Evolutionary conservation across 2,329 filamentous ascomycete genomes (phyloP).

Genomic region (Verticillium isaacii): DNA sequence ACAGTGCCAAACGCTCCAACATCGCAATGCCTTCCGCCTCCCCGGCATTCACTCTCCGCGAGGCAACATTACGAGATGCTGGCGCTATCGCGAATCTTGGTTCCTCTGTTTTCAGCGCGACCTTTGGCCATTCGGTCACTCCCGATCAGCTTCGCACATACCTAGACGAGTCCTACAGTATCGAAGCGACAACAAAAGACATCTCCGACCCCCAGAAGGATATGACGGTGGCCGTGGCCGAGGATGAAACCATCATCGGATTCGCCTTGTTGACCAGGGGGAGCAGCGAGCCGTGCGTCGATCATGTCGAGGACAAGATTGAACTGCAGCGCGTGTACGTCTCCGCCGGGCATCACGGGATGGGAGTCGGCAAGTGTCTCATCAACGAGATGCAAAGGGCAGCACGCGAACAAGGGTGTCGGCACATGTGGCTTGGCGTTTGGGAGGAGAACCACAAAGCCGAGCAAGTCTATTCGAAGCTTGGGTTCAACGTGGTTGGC

Average conservation of each 20-base stretch:
- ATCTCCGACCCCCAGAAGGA: conserved; percentile 19
- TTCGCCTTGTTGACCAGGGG: conserved; percentile 34
- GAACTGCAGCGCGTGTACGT: conserved; percentile 42
- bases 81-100: conserved; percentile 27
- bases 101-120: conserved; percentile 27
- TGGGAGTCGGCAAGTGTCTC: conserved; percentile 31
- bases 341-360: conserved; percentile 25
- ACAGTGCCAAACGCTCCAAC: neutral
- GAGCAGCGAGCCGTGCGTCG: conserved; percentile 31
- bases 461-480: conserved; percentile 31
- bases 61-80: conserved; percentile 20
- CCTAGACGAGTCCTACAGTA: conserved; percentile 29
- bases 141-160: conserved; percentile 29
- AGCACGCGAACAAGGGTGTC: conserved; percentile 29
- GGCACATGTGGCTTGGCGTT: conserved; percentile 39
- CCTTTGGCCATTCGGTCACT: conserved; percentile 37
- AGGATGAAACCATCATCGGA: conserved; percentile 23
- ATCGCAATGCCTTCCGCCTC: neutral
- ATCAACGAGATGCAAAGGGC: conserved; percentile 22
- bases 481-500: conserved; percentile 34
- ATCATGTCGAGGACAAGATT: conserved; percentile 19
- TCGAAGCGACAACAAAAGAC: conserved; percentile 22
- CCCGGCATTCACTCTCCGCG: conserved; percentile 15
- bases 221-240: conserved; percentile 15
- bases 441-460: conserved; percentile 40